Conservation (phyloP, 2,329 filamentous ascomycete genomes). For the Cytospora piceae region DNA sequence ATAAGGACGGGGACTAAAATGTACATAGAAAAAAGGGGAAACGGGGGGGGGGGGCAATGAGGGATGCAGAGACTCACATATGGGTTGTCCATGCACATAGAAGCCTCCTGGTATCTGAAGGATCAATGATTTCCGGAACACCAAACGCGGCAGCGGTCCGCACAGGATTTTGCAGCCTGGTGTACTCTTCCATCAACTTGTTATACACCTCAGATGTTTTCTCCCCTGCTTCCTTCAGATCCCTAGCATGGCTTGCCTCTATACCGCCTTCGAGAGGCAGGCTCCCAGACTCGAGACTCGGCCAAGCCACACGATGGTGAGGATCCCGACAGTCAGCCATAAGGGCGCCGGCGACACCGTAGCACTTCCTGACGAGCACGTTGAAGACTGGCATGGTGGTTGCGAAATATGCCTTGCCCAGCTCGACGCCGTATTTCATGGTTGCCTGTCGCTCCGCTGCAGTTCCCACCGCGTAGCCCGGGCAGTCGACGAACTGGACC, state of each 20-base stretch:
- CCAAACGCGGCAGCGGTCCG: conserved; percentile 66
- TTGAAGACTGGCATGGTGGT: conserved; percentile 66
- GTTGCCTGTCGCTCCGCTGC: conserved; percentile 65
- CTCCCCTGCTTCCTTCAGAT: conserved; percentile 59
- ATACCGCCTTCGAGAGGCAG: conserved; percentile 67
- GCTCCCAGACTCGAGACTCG: conserved; percentile 64
- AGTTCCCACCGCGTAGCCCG: conserved; percentile 57
- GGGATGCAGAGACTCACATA: conserved; percentile 42
- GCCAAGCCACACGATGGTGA: conserved; percentile 65
- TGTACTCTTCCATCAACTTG: conserved; percentile 63
- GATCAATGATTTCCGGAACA: conserved; percentile 68
- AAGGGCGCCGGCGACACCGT: conserved; percentile 66
- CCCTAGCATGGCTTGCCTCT: conserved; percentile 64
- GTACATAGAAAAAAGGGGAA: background rate
- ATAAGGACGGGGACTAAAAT: background rate
- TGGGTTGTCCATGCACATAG: conserved; percentile 59
- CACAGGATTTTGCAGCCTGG: conserved; percentile 66
- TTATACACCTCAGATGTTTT: conserved; percentile 55
- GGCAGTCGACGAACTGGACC: conserved; percentile 57
- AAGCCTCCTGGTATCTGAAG: conserved; percentile 59
- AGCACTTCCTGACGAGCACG: conserved; percentile 63
- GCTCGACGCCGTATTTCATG: conserved; percentile 66
- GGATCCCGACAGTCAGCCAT: conserved; percentile 68
- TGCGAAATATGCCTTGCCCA: conserved; percentile 64
- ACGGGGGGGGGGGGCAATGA: no score